Evolutionary conservation across 352 stramenopile species (phyloP).

Genomic region (Saprolegnia diclina): DNA sequence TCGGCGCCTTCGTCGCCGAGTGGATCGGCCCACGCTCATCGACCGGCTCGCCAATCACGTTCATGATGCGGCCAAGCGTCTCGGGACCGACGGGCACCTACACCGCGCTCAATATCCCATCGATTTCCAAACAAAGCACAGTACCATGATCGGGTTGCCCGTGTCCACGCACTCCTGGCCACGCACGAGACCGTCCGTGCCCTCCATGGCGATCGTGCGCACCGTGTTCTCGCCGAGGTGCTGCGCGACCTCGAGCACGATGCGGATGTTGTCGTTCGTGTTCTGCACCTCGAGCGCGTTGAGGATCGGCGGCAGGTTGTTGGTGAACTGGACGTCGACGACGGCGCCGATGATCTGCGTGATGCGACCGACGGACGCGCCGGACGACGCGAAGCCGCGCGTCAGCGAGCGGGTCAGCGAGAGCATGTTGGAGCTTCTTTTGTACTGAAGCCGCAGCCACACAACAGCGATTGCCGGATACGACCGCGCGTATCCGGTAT

Average conservation of each 20-base stretch:
- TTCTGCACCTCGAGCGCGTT: constrained; percentile 92
- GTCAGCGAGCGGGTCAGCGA: constrained; percentile 11
- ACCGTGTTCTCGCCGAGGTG: constrained; percentile 97
- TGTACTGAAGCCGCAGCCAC: too few relatives aligned
- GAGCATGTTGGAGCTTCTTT: not conserved
- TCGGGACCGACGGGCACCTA: constrained; percentile 93
- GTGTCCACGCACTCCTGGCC: constrained; percentile 92
- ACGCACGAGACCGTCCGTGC: constrained; percentile 93
- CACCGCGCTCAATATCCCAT: constrained; percentile 13
- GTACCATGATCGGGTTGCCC: constrained; percentile 87
- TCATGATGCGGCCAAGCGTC: constrained; percentile 96
- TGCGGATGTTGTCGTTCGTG: constrained; percentile 46
- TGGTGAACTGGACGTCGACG: constrained; percentile 96
- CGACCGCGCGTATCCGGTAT: too few relatives aligned
- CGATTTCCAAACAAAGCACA: not conserved
- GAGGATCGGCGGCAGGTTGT: constrained; percentile 94
- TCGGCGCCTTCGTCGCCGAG: constrained; percentile 75
- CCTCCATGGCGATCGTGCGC: constrained; percentile 96
- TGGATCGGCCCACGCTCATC: constrained; percentile 95
- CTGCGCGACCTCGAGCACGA: constrained; percentile 93
- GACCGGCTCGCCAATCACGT: constrained; percentile 96
- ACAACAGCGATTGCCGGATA: too few relatives aligned
- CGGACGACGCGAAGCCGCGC: constrained; percentile 13
- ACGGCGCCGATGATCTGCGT: constrained; percentile 97
- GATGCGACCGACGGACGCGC: constrained; percentile 51